Conservation (phyloP, 306 rosid species). For the Casuarina equisetifolia region DNA sequence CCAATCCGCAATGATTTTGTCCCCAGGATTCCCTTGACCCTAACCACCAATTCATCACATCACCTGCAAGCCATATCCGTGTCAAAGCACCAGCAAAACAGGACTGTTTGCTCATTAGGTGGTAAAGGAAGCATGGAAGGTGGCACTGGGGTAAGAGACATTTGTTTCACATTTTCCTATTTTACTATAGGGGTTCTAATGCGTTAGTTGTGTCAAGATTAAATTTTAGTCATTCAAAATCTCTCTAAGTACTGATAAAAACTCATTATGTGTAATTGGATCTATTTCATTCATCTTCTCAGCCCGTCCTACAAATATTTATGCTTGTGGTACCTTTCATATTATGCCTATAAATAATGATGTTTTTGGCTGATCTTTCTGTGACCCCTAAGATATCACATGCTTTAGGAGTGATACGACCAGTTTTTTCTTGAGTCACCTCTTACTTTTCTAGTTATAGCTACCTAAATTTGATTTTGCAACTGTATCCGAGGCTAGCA, state of each 20-base stretch:
- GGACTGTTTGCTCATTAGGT: slow-evolving; percentile 52
- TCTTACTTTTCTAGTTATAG: not conserved
- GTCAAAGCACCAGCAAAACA: slow-evolving; percentile 31
- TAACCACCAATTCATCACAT: slow-evolving; percentile 15
- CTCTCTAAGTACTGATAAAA: not conserved
- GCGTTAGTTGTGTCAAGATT: not conserved
- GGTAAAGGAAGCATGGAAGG: slow-evolving; percentile 53
- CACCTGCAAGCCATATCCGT: slow-evolving; percentile 30
- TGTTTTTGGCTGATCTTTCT: not conserved
- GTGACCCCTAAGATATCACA: not conserved
- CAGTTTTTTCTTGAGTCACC: not conserved
- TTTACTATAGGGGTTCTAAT: slow-evolving; percentile 10
- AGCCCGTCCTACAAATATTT: not conserved
- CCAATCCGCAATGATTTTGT: slow-evolving; percentile 17
- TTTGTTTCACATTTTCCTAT: slow-evolving; percentile 6
- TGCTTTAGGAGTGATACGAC: not conserved
- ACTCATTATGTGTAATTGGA: not conserved
- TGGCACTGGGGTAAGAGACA: slow-evolving; percentile 42
- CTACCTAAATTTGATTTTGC: not conserved
- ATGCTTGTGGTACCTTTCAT: not conserved
- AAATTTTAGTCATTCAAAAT: slow-evolving; percentile 7
- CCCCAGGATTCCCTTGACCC: slow-evolving; percentile 20
- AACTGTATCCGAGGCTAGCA: not conserved
- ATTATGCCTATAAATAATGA: not conserved
- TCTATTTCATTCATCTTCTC: not conserved